Conservation (phyloP, 768 basidiomycete species). For the Lactifluus piperatus region DNA sequence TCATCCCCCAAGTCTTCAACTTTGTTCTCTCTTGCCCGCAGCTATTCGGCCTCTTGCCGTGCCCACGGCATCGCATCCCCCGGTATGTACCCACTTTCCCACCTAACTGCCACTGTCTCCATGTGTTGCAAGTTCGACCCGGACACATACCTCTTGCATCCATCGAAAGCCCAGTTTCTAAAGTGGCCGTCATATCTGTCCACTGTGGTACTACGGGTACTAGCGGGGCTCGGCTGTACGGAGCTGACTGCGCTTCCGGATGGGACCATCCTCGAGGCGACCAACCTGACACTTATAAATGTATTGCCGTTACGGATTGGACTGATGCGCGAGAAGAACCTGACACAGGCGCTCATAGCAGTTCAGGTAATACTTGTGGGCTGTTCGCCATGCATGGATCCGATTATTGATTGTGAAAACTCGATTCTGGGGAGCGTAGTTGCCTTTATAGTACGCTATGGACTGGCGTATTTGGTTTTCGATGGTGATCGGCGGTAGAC, state of each 20-base stretch:
- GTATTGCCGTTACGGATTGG: conserved; percentile 72
- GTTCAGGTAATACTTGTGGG: conserved; percentile 52
- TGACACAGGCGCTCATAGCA: conserved; percentile 64
- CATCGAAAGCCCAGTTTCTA: conserved; percentile 59
- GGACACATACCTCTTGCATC: conserved; percentile 66
- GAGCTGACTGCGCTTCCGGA: conserved; percentile 47
- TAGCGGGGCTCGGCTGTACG: conserved; percentile 59
- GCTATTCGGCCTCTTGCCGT: conserved; percentile 86
- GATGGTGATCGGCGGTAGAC: conserved; percentile 81
- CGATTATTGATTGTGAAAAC: not conserved
- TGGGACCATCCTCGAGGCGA: conserved; percentile 56
- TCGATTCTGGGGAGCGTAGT: conserved; percentile 67
- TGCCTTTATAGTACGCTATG: conserved; percentile 86
- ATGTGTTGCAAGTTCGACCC: conserved; percentile 52
- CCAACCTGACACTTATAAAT: conserved; percentile 90
- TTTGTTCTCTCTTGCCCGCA: conserved; percentile 93
- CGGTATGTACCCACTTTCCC: conserved; percentile 41
- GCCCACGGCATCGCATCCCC: conserved; percentile 91
- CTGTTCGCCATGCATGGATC: not conserved
- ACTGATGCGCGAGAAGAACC: conserved; percentile 74
- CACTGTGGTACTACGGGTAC: conserved; percentile 43
- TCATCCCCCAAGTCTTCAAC: conserved; percentile 97
- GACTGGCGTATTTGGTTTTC: conserved; percentile 81
- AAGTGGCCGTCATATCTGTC: conserved; percentile 49
- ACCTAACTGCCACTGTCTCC: not conserved